Base-by-base conservation (phyloP, 148 eudicot genomes). In the Gaultheria prostrata region DNA sequence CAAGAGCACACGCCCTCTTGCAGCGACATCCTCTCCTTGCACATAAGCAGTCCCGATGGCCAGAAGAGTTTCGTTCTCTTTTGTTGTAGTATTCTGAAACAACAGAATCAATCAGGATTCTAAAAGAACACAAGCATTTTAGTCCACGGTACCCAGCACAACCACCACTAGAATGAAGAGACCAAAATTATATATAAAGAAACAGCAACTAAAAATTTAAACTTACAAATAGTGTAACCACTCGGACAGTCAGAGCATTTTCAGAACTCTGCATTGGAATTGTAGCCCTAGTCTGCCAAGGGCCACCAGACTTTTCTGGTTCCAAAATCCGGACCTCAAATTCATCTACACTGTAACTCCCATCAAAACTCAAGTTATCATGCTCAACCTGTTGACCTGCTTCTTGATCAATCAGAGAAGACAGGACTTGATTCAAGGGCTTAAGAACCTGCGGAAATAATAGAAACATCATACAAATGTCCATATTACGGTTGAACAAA, bases 21-120 rank as follows among this genome's bases (percentile, higher is more conserved):
- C 99, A 53, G 99, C 99, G 50, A 97, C 96, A 91, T 97, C 99
- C 89, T 97, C 99, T 33, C 99, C 99, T 89, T 97, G 99, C 50
- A 92, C 95, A 87, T 93, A 97, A 85, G 99, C 99, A 83, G 99
- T 97, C 78, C 99, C 99, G 82, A 97, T 82, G 14, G 99, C 98
- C 88, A 97, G 85, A 83, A 97, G 96, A 17, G 98, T 97, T 89
- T 93, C 99, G 78, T 95, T 95, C 82, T 89, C 95, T 85, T 89
- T 94, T 11, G 90, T 91, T 30, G 95, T 92, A 39, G 93, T 92
- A 83, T 97, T 97, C 99, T 97, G 92, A 61, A 82, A 84, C 73
- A 83, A 78, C 49, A 53, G 9, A 85, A 48, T 80, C 76, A 50
- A 84, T 33, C 72, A 86, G 74, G 54, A 71, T 10, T 51, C 26